These are phyloP conservation scores for Moricandia moricandioides DNA, from an alignment of 345 rosid species.

Conservation along the genomic window DNA sequence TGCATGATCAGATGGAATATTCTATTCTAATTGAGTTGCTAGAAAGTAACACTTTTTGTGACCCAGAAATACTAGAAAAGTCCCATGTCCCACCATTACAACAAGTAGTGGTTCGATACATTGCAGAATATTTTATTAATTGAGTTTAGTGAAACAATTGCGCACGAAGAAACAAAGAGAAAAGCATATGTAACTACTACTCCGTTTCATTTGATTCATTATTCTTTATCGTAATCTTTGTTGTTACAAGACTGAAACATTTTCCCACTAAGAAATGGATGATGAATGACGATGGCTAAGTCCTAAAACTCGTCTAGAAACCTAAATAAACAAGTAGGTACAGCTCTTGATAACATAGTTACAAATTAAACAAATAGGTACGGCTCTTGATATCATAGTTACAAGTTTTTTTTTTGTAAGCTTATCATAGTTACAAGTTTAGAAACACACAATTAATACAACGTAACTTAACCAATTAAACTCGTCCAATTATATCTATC, in stretches of 20 bases:
- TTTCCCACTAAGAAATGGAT: background rate
- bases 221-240: background rate
- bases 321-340: background rate
- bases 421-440: too few relatives aligned
- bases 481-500: background rate
- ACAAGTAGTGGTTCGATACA: background rate
- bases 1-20: background rate
- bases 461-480: background rate
- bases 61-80: background rate
- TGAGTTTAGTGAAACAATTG: background rate
- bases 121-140: background rate
- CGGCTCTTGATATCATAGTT: background rate
- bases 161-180: background rate
- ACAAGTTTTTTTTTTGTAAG: too few relatives aligned
- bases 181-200: background rate
- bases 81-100: background rate
- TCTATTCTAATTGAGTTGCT: background rate
- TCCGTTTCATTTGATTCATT: background rate
- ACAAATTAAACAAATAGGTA: background rate
- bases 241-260: background rate
- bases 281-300: background rate
- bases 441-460: background rate
- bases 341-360: background rate
- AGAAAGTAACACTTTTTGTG: background rate
- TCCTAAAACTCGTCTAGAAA: background rate